Base-by-base conservation (phyloP, 306 rosid species). In the Acacia crassicarpa region DNA sequence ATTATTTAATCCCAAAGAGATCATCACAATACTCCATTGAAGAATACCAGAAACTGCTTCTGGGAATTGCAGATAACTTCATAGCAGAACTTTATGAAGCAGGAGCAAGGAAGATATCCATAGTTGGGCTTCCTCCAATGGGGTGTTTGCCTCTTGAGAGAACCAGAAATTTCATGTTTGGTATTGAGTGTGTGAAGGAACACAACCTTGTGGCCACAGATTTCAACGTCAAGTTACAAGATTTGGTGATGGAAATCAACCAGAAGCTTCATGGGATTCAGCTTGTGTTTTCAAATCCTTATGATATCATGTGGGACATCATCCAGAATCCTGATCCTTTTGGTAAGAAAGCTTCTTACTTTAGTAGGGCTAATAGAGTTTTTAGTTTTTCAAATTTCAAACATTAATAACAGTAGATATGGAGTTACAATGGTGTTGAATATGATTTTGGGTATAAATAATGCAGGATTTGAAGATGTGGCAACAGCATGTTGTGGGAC, bases 101-200 rank as follows among this genome's bases (percentile, higher is more conserved):
- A 19, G 92, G 91, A 25, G 90, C 85, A 19, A 73, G 90, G 15
- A 91, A 91, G 83, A 73, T 89, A 14, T 58, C 88, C 8, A 9
- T 89, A 4, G 51, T 78, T 1, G 92, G 94, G 38, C 88, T 87
- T 40, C 91, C 92, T 62, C 94, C 92, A 16, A 91, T 89, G 92
- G 92, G 92, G 43, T 87, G 94, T 84, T 54, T 91, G 38, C 94
- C 94, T 74, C 69, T 89, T 74, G 91, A 89, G 78, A 91, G 94
- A 81, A 79, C 85, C 72, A 75, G 33, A 15, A 84, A 75, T 17
- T 1, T 89, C 75, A 17, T 82, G 1, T 65, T 7, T 32, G 89
- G 85, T 33, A 54, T 85, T 61, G 76, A 8, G 0, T 89, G 94
- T 72, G 80, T 72, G 14, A 90, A 86, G 45, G 72, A 81, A 33